Evolutionary conservation across 768 basidiomycete species (phyloP).

Genomic region (Leccinellum rugosiceps): DNA sequence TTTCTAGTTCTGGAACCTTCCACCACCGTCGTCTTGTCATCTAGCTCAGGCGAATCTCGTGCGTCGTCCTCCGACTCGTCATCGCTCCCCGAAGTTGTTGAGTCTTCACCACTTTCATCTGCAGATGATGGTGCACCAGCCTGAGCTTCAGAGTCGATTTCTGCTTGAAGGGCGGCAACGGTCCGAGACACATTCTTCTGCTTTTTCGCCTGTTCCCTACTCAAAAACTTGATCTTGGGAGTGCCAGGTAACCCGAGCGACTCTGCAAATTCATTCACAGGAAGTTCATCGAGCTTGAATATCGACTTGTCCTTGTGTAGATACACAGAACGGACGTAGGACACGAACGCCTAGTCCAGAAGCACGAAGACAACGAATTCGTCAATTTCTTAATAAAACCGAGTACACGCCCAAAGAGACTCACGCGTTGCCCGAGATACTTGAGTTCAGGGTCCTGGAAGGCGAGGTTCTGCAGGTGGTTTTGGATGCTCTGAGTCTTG

Average conservation of each 20-base stretch:
- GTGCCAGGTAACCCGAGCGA: constrained; percentile 91
- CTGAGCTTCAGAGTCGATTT: constrained; percentile 21
- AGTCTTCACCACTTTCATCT: constrained; percentile 17
- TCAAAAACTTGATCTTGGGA: constrained; percentile 91
- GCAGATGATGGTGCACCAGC: constrained; percentile 11
- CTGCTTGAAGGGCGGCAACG: constrained; percentile 35
- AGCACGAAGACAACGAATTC: neutral
- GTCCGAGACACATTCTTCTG: constrained; percentile 71
- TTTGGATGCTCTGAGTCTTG: constrained; percentile 81
- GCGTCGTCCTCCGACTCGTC: constrained; percentile 28
- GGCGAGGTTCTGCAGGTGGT: constrained; percentile 86
- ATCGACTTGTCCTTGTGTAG: constrained; percentile 92
- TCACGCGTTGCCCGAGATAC: constrained; percentile 88
- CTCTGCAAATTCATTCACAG: constrained; percentile 80
- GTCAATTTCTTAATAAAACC: neutral
- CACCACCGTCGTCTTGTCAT: neutral
- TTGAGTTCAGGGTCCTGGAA: constrained; percentile 98
- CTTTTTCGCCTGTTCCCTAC: constrained; percentile 61
- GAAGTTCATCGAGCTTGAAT: constrained; percentile 83
- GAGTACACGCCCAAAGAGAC: constrained; percentile 22
- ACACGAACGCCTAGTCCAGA: constrained; percentile 77
- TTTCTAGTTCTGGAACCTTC: constrained; percentile 34
- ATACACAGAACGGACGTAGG: constrained; percentile 89
- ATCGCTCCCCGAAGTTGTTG: constrained; percentile 16
- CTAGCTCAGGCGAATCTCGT: neutral